A percentile compares a stretch with the other conserved stretches of the same genome.
Conservation (phyloP, 108 stramenopile species). For the Chaetoceros tenuissimus region DNA sequence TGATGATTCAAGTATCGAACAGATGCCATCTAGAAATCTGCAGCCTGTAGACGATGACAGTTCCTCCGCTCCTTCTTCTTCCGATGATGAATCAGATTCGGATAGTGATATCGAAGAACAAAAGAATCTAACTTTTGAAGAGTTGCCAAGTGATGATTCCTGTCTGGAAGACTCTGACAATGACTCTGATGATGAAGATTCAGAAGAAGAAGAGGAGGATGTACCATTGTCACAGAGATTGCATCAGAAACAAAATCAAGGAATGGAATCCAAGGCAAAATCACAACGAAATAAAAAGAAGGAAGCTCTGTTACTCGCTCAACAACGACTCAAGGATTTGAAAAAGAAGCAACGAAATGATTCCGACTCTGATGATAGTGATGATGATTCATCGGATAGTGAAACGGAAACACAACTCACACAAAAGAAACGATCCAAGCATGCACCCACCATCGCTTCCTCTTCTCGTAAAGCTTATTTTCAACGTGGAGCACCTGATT, state of each 20-base stretch:
- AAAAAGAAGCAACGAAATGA: background rate
- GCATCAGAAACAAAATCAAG: background rate
- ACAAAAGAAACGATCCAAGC: slow-evolving; percentile 27
- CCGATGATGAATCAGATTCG: background rate
- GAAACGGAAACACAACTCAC: background rate
- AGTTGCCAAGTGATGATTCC: background rate
- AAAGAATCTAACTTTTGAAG: background rate
- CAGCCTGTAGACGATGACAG: background rate
- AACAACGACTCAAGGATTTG: background rate
- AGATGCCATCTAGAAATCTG: too few species aligned
- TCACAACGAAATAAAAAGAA: background rate
- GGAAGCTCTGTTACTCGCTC: background rate
- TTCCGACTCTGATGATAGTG: background rate
- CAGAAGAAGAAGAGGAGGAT: background rate
- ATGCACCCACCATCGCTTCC: slow-evolving; percentile 78
- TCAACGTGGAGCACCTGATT: slow-evolving; percentile 36
- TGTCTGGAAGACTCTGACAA: background rate
- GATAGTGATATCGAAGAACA: background rate
- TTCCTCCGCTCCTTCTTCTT: background rate
- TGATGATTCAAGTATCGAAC: too few species aligned
- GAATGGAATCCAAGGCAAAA: background rate
- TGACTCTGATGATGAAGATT: background rate
- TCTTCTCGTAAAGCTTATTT: slow-evolving; percentile 66
- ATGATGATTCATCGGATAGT: background rate
- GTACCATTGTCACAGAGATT: background rate